Conservation (phyloP, 2,329 filamentous ascomycete species). For the Hypoxylon sp. region DNA sequence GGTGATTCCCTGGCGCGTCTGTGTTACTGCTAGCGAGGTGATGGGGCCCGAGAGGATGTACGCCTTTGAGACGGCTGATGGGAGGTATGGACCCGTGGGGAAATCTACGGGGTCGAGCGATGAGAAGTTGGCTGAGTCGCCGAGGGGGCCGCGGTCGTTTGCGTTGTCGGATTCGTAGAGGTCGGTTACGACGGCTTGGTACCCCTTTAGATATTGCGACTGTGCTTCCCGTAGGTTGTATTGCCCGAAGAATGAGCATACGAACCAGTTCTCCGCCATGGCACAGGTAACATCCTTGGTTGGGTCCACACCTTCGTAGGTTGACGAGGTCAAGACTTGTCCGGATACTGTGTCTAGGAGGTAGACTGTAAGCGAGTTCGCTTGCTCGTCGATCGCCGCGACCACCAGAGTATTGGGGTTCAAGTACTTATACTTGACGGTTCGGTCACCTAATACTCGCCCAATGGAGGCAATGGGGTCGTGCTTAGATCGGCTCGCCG, state of each 20-base stretch:
- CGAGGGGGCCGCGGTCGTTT: constrained; percentile 88
- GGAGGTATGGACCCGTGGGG: constrained; percentile 71
- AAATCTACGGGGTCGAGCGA: constrained; percentile 76
- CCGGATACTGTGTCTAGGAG: constrained; percentile 91
- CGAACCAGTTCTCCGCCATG: constrained; percentile 95
- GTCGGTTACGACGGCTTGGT: constrained; percentile 88
- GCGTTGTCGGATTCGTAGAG: constrained; percentile 88
- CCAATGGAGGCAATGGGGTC: constrained; percentile 96
- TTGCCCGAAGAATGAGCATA: constrained; percentile 82
- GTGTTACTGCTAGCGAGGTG: constrained; percentile 83
- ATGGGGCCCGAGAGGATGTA: constrained; percentile 87
- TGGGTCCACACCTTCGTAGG: constrained; percentile 81
- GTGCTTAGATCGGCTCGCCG: constrained; percentile 78
- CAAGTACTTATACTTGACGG: constrained; percentile 97
- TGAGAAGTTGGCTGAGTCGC: constrained; percentile 79
- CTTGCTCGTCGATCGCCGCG: constrained; percentile 73
- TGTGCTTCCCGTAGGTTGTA: constrained; percentile 70
- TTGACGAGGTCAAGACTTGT: constrained; percentile 79
- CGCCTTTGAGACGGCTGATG: constrained; percentile 83
- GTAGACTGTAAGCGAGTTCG: constrained; percentile 77
- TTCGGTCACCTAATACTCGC: constrained; percentile 89
- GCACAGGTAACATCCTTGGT: constrained; percentile 81
- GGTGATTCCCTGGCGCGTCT: constrained; percentile 93
- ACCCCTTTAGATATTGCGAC: constrained; percentile 78
- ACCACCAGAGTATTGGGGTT: constrained; percentile 89